phyloP scores from a whole-genome alignment of 352 stramenopile genomes.

The Pilasporangium apinafurcum region DNA sequence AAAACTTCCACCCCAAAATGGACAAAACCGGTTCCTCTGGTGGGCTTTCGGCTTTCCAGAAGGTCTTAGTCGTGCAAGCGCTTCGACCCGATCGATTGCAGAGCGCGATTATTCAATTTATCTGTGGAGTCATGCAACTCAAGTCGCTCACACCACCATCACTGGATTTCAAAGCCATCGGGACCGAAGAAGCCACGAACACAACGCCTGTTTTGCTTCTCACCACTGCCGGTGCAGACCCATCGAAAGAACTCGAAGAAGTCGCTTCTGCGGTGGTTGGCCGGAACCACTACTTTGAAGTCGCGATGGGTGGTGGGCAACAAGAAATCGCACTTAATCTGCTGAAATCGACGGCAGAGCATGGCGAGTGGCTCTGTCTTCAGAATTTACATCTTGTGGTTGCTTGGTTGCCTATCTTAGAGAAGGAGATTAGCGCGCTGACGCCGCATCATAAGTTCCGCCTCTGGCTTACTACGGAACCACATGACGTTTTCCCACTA shows the following conservation, averaged over 20 bases:
- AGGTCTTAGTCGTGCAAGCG: conserved; percentile 89
- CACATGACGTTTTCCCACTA: conserved; percentile 86
- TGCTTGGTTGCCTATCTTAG: conserved; percentile 88
- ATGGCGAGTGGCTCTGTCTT: conserved; percentile 93
- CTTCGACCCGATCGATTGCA: conserved; percentile 88
- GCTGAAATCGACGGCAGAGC: conserved; percentile 62
- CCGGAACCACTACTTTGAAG: conserved; percentile 86
- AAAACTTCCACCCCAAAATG: conserved; percentile 87
- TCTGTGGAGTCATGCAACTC: conserved; percentile 81
- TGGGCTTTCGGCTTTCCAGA: conserved; percentile 87
- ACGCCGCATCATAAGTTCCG: conserved; percentile 84
- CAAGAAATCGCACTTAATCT: conserved; percentile 88
- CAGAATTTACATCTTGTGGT: conserved; percentile 96
- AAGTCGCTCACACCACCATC: conserved; percentile 83
- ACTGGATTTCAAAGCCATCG: conserved; percentile 70
- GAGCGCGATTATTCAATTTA: conserved; percentile 88
- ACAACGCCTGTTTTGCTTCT: conserved; percentile 87
- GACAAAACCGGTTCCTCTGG: conserved; percentile 37
- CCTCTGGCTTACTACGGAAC: conserved; percentile 94
- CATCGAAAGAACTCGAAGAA: conserved; percentile 91
- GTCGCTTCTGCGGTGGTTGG: conserved; percentile 84
- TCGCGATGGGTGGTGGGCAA: conserved; percentile 94
- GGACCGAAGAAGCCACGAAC: conserved; percentile 60
- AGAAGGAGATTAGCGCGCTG: conserved; percentile 86
- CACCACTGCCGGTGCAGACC: conserved; percentile 91